Base-by-base conservation (phyloP, 768 basidiomycete species). In the Tricholoma furcatifolium region DNA sequence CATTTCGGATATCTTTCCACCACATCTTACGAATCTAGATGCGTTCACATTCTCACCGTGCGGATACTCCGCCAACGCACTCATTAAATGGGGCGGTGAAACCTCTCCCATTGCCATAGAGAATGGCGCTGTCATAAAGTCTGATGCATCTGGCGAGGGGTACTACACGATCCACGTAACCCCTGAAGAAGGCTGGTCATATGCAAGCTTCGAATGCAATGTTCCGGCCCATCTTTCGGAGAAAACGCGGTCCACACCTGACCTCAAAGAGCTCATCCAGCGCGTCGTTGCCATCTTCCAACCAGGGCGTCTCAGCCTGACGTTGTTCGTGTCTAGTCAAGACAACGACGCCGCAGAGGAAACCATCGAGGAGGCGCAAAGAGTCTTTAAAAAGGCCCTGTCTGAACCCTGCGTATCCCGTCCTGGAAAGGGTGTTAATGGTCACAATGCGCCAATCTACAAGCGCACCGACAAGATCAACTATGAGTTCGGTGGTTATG, bases 101-200 rank as follows among this genome's bases (percentile, higher is more conserved):
- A 9, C 45, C 5, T 9, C 41, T 39, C 44, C 32, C 34, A 30
- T 9, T 27, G 27, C 7, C 6, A 40, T 27, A 40, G 57, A 52
- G 24, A 42, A 48, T 24, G 53, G 27, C 6, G 24, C 21, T 18
- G 17, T 21, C 24, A 30, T 43, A 30, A 34, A 50, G 6, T 42
- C 55, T 24, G 51, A 55, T 8, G 62, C 60, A 51, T 67, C 50
- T 15, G 83, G 84, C 14, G 97, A 98, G 69, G 93, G 96, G 35
- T 99, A 99, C 70, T 98, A 92, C 67, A 98, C 93, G 6, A 96
- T 99, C 51, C 97, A 99, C 67, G 96, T 98, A 54, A 99, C 97
- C 0, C 97, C 97, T 23, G 97, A 98, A 70, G 86, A 91, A 62
- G 96, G 91, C 51, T 98, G 93, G 90, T 97, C 94, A 42, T 99